phyloP scores from a whole-genome alignment of 2,329 filamentous ascomycete genomes.

The Tympanopsis confertula region DNA sequence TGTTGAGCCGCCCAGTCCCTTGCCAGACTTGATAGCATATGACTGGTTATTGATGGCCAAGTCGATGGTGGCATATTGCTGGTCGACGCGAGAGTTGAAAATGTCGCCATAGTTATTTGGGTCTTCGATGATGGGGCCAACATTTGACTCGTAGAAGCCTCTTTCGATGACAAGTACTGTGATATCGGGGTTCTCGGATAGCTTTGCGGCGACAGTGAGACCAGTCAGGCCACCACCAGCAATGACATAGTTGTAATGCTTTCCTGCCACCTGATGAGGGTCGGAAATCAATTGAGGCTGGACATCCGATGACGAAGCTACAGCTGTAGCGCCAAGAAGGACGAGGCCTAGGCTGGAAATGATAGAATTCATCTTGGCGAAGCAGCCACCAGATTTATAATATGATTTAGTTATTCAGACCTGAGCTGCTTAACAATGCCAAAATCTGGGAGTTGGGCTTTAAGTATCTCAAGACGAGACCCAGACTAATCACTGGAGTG shows the following conservation, averaged over 20 bases:
- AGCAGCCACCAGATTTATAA: too few relatives aligned
- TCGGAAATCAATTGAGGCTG: neutral
- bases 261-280: slow-evolving; percentile 1
- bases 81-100: slow-evolving; percentile 11
- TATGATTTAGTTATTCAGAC: too few relatives aligned
- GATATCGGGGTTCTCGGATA: neutral
- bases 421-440: too few relatives aligned
- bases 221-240: neutral
- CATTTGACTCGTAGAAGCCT: slow-evolving; percentile 13
- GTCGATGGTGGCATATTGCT: slow-evolving; percentile 7
- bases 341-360: too few relatives aligned
- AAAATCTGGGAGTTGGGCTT: too few relatives aligned
- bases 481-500: too few relatives aligned
- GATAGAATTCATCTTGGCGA: too few relatives aligned
- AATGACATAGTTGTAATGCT: slow-evolving; percentile 14
- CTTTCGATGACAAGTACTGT: slow-evolving; percentile 1
- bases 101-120: slow-evolving; percentile 13
- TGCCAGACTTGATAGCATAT: slow-evolving; percentile 9
- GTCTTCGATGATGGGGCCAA: slow-evolving; percentile 13
- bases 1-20: slow-evolving; percentile 14
- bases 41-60: slow-evolving; percentile 10
- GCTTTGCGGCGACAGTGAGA: neutral
- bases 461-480: too few relatives aligned
- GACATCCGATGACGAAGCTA: too few relatives aligned
- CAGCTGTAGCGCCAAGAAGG: too few relatives aligned